Base-by-base conservation (phyloP, 225 moss, liverwort and hornwort species). In the Asterella californica region DNA sequence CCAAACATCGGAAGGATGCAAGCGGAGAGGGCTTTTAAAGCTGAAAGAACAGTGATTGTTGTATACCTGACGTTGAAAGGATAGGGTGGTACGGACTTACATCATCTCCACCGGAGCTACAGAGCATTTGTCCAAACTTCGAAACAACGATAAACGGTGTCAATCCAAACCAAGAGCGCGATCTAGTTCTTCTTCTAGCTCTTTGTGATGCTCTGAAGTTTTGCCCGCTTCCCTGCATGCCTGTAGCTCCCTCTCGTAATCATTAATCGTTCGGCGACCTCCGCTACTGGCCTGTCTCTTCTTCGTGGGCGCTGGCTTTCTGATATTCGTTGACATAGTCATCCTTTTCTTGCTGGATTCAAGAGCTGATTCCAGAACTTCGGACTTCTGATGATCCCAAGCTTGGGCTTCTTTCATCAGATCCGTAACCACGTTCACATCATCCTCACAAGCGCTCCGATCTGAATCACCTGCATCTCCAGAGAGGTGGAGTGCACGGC, bases 351-450 rank as follows among this genome's bases (percentile, higher is more conserved):
- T 21, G 21, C 65, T 67, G 62, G 37, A 65, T 59, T 75, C 54
- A 22, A 50, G 15, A 46, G 75, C 72, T n/a, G 59, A 55, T 65
- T 61, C 68, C 76, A 95, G 79, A 46, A 91, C 79, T n/a, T 91
- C 89, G 65, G 55, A 36, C 83, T 86, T 93, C 49, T 77, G 81
- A 33, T 53, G 24, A 75, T 95, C 90, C 95, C 91, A 92, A 29
- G 30, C 22, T 1, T 84, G 75, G 47, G 25, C 82, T 0, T 88
- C 85, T 57, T 77, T 70, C 73, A 80, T 80, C 59, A 91, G 80
- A 29, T 89, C 90, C 46, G 78, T 83, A 61, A 81, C 84, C 36
- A 90, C 79, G n/a, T 77, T 86, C 36, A 37, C 30, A 48, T 80
- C 76, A 10, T 66, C 54, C 62, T 63, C 85, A 18, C 54, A 50